Evolutionary conservation across 192 early-diverging fungal genomes (phyloP), one percentile per base, ranked within the genome.

Genomic region (Coemansia erecta): DNA sequence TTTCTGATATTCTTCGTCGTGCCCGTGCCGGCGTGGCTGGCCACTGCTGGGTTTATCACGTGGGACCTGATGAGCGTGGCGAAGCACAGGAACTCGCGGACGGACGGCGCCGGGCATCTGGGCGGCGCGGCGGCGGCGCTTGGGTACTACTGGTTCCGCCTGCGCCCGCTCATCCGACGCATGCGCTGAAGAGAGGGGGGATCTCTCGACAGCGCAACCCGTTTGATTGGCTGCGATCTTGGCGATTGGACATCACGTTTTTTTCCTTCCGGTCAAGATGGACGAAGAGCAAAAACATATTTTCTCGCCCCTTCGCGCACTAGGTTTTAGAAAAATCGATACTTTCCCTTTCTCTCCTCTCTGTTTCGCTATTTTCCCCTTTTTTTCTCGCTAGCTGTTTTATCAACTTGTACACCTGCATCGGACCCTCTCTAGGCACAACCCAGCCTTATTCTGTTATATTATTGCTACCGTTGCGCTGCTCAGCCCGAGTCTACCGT

Each of bases 31-130:
- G 67, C 70, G 9, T 77, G 74, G 67, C 31, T 69, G 21, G 80
- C 71, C 0, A 53, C 74, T 7, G 55, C 44, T 23, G 80, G 70
- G 2, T 64, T 82, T 46, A 49, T 76, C 31, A 71, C 55, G 10
- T 82, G 64, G 66, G 80, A 82, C 26, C 23, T 78, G 28, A 60
- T 43, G 54, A 64, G 65, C 19, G 49, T 74, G 39, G 15, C 69
- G 45, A 40, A 37, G 41, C 42, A 49, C 23, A 26, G 41, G 1
- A 54, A 48, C 47, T 60, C 63, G 7, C 60, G 42, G 28, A 50
- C 69, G 37, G 80, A 82, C 53, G 72, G 71, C n/a, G 80, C 80
- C 0, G 80, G 80, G 5, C 80, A 82, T 68, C 56, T 82, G 23
- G 80, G 80, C 62, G 80, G 80, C 13, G 71, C 75, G 26, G 50